Evolutionary conservation across 2,329 filamentous ascomycete genomes (phyloP), one percentile per base, ranked within the genome.

Genomic region (Ceratocystis destructans): DNA sequence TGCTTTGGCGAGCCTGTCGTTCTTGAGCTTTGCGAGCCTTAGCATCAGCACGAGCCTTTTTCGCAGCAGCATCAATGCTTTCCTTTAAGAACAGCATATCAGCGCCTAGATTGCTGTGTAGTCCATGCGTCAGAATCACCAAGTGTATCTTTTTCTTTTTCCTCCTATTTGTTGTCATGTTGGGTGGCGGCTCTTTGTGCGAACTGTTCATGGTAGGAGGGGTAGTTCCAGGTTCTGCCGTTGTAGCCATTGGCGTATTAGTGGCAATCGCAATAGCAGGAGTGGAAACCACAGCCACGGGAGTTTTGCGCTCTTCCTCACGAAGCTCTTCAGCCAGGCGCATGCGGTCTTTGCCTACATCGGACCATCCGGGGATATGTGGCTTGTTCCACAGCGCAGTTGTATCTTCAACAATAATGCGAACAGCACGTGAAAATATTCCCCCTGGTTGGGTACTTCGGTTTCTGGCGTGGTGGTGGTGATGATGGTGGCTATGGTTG

Each of bases 1-100:
- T 55, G 2, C 55, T 46, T 37, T 57, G 64, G 15, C 61, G 57
- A 17, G 75, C 71, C 72, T 76, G 73, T 72, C 78, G 75, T 72
- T 82, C 77, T 70, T 76, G 79, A 66, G 78, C 79, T 70, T 80
- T 83, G 67, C 88, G 80, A 62, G 78, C 80, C 73, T 81, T 86
- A 46, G 86, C 84, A 74, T 89, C 87, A 62, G 84, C 77, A 71
- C 87, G 86, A 33, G 89, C 87, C 73, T 93, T 85, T 71, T 80
- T 87, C 3, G 87, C 87, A 2, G 89, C 86, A 33, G 86, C 85
- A 76, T 99, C 94, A 69, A 99, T 97, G 75, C 90, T 96, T 76
- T 99, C 94, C 73, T 99, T 99, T 74, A 99, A 77, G 73, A 89
- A 99, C 22, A 99, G 79, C 94, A 99, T 96, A 74, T 99, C 94